Conservation (phyloP, 2,329 filamentous ascomycete species). For the Ascochyta viciae-villosae region DNA sequence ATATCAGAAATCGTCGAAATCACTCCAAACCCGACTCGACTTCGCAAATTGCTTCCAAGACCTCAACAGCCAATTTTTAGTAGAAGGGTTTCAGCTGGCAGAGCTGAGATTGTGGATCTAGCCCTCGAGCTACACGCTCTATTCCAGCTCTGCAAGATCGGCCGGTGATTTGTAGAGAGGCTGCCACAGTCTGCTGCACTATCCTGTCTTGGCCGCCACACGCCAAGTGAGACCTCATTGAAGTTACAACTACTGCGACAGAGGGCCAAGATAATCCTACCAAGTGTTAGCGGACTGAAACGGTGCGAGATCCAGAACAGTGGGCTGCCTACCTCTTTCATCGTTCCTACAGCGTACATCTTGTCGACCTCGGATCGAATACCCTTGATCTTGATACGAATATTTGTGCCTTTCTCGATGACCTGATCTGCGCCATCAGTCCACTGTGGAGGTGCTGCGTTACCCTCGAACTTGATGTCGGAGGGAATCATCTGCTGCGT, state of each 20-base stretch:
- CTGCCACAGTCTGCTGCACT: not conserved
- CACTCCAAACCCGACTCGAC: not conserved
- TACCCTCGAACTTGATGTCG: constrained; percentile 93
- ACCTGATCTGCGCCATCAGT: constrained; percentile 93
- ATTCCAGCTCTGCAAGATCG: not conserved
- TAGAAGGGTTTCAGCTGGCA: no score
- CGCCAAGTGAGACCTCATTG: not conserved
- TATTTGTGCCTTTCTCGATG: constrained; percentile 91
- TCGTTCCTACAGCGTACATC: constrained; percentile 97
- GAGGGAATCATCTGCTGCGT: constrained; percentile 78
- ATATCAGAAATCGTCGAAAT: not conserved
- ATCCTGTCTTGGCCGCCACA: not conserved
- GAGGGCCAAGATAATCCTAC: constrained; percentile 51
- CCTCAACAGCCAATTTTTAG: not conserved
- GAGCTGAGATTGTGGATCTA: not conserved
- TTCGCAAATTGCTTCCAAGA: not conserved
- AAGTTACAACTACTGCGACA: constrained; percentile 34
- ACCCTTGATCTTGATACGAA: constrained; percentile 93
- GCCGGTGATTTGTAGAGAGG: not conserved
- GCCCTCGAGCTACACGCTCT: not conserved
- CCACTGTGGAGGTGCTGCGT: constrained; percentile 95
- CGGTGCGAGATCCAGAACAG: constrained; percentile 1
- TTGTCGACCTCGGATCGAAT: constrained; percentile 90
- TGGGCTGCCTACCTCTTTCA: constrained; percentile 70
- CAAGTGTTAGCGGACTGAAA: constrained; percentile 21